Base-by-base conservation (phyloP, 2,329 filamentous ascomycete genomes). In the Beauveria brongniartii region DNA sequence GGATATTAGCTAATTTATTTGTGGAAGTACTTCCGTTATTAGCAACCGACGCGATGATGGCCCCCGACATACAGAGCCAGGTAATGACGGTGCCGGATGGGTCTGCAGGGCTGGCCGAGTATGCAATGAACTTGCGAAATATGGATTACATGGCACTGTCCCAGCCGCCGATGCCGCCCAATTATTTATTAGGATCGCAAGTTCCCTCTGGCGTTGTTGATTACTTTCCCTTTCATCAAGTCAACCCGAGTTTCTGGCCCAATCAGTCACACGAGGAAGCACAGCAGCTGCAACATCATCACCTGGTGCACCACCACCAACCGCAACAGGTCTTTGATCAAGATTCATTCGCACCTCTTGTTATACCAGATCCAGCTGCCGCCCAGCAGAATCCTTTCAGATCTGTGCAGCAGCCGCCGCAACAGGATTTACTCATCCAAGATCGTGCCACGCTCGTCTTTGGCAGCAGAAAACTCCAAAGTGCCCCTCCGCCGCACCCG, bases 51-150 rank as follows among this genome's bases (percentile, higher is more conserved):
- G 50, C 58, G 58, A 54, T 37, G 3, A 26, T 22, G 14, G 28
- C 47, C 16, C 59, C 47, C 46, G 47, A 24, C 20, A n/a, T 41
- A 24, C 46, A 46, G 34, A 37, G 28, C n/a, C 53, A 52, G 26
- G 12, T 57, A 24, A 53, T 52, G 26, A 28, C 53, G 12, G 28
- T 14, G 20, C 64, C 68, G 58, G 67, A 73, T 26, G 61, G 69
- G 41, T 64, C 67, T 50, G 62, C 74, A 56, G 70, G 69, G 41
- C 64, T 70, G 51, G 65, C 66, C 63, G 69, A 74, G 62, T 73
- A 75, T 65, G 66, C 67, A 67, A 74, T 76, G 63, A 68, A 67
- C 60, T 69, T 75, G 64, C 70, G 70, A 34, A 68, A 73, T 58
- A 64, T 73, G 26, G 68, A 65, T 18, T 71, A 72, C 64, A 71